These are phyloP conservation scores for Omphalotus guepiniiformis DNA, from an alignment of 768 basidiomycete species.

Conservation along the genomic window DNA sequence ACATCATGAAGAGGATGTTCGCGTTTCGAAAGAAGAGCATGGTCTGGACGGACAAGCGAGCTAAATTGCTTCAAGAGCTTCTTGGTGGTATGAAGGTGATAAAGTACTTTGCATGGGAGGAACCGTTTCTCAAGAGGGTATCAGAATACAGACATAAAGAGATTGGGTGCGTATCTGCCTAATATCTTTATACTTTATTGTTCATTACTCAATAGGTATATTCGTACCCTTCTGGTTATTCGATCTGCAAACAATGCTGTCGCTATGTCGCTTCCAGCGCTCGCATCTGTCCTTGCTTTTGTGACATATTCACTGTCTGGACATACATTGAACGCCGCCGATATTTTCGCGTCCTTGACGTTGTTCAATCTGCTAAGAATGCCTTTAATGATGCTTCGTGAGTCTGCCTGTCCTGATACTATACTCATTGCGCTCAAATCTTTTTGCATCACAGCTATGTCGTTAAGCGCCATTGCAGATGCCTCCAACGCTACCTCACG, in stretches of 20 bases:
- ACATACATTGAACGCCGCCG: slow-evolving; percentile 61
- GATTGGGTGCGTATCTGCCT: slow-evolving; percentile 43
- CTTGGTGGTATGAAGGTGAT: slow-evolving; percentile 87
- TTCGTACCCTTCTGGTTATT: slow-evolving; percentile 62
- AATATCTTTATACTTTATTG: slow-evolving; percentile 1
- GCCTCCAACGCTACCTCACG: slow-evolving; percentile 78
- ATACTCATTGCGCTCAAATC: slow-evolving; percentile 11
- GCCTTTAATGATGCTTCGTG: slow-evolving; percentile 71
- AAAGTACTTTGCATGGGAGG: slow-evolving; percentile 90
- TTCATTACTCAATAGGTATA: slow-evolving; percentile 37
- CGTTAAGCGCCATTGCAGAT: slow-evolving; percentile 79
- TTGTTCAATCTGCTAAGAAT: slow-evolving; percentile 81
- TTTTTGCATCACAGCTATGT: slow-evolving; percentile 49
- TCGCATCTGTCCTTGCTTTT: slow-evolving; percentile 76
- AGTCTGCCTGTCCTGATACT: slow-evolving; percentile 11
- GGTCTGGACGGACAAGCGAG: slow-evolving; percentile 88
- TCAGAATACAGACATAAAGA: slow-evolving; percentile 67
- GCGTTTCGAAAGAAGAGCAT: slow-evolving; percentile 67
- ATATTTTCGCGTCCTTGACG: slow-evolving; percentile 80
- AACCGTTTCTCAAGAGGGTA: slow-evolving; percentile 73
- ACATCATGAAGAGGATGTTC: slow-evolving; percentile 72
- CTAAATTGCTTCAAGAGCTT: slow-evolving; percentile 86
- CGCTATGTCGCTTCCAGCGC: slow-evolving; percentile 64
- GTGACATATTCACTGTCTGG: slow-evolving; percentile 74
- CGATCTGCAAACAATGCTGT: slow-evolving; percentile 67